Evolutionary conservation across 169 alveolate genomes (phyloP).

Genomic region (Sarcocystis neurona): DNA sequence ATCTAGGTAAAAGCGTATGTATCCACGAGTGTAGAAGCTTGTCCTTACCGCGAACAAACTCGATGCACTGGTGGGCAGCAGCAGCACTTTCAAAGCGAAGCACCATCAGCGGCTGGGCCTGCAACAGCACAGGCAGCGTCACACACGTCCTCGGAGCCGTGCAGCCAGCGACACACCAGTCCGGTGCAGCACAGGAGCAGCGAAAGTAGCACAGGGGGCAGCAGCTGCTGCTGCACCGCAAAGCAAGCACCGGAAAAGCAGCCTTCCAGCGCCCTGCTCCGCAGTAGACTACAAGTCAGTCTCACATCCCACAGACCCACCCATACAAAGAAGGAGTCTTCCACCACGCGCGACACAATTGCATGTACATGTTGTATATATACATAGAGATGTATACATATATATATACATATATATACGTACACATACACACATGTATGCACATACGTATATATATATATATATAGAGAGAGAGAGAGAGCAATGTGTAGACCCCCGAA

Average conservation of each 20-base stretch:
- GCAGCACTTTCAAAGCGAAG: slow-evolving; percentile 51
- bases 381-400: background rate
- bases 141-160: background rate
- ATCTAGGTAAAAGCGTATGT: no score
- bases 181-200: background rate
- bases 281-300: background rate
- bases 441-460: no score
- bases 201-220: background rate
- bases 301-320: background rate
- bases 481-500: no score
- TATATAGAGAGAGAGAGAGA: no score
- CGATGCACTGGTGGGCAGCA: slow-evolving; percentile 60
- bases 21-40: no score
- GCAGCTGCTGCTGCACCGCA: background rate
- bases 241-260: background rate
- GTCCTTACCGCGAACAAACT: slow-evolving; percentile 40
- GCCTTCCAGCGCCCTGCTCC: background rate
- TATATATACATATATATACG: background rate
- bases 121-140: background rate
- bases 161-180: background rate
- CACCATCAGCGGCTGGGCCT: slow-evolving; percentile 62
- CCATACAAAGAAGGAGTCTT: no score
- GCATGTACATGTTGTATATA: background rate
- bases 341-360: background rate
- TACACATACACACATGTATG: background rate